Percentiles rank a stretch among this genome's conserved stretches.
phyloP scores from a whole-genome alignment of 2,329 filamentous ascomycete species.

The Aspergillus hortae region DNA sequence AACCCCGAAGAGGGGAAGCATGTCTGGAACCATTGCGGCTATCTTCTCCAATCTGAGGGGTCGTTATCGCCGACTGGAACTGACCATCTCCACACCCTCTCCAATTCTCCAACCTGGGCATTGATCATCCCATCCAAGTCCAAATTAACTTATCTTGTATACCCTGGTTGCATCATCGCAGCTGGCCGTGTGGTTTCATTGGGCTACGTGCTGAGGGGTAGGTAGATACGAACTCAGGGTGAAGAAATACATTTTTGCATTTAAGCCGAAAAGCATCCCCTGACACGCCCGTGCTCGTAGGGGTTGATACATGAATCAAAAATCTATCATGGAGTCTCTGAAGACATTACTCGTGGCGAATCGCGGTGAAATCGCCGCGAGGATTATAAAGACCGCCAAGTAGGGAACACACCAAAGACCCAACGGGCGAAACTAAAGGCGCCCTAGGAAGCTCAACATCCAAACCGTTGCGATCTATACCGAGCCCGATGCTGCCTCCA shows the following conservation, averaged over 20 bases:
- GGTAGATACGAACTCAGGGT: not conserved
- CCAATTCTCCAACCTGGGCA: not conserved
- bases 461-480: slow-evolving; percentile 58
- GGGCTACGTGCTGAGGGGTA: slow-evolving; percentile 3
- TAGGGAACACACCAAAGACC: slow-evolving; percentile 10
- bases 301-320: not conserved
- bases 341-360: slow-evolving; percentile 57
- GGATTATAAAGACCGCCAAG: slow-evolving; percentile 52
- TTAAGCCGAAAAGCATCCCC: not conserved
- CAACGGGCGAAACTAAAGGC: not conserved
- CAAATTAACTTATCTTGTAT: not conserved
- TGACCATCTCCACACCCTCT: slow-evolving; percentile 3
- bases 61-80: not conserved
- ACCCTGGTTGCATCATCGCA: not conserved
- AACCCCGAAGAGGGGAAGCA: not conserved
- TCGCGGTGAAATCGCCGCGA: slow-evolving; percentile 56
- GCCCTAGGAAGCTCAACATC: slow-evolving; percentile 41
- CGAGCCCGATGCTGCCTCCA: slow-evolving; percentile 51
- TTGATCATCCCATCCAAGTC: not conserved
- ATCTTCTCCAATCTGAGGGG: too few relatives aligned
- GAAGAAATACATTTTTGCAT: not conserved
- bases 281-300: not conserved
- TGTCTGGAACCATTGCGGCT: too few relatives aligned
- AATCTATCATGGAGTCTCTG: slow-evolving; percentile 33
- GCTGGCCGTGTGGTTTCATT: not conserved